Percentiles rank a stretch among this genome's conserved stretches.
Evolutionary conservation across 345 rosid genomes (phyloP).

Genomic region (Populus deltoides): DNA sequence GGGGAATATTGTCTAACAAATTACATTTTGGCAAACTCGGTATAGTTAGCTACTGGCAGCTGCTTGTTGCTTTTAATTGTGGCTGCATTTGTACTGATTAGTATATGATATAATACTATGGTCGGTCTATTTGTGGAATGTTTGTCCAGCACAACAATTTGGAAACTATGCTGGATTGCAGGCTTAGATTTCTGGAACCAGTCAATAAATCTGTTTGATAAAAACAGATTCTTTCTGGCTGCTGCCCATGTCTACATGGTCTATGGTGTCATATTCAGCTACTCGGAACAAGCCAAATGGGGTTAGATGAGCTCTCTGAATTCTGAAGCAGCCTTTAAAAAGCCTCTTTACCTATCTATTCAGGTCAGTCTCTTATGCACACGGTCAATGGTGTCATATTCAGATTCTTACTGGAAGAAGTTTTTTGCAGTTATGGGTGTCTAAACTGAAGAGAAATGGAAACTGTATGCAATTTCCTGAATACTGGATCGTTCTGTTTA

Average conservation of each 20-base stretch:
- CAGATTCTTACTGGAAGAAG: neutral
- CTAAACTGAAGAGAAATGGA: too few relatives aligned
- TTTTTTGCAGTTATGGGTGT: neutral
- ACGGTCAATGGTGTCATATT: neutral
- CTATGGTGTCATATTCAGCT: neutral
- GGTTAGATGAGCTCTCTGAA: neutral
- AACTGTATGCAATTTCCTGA: too few relatives aligned
- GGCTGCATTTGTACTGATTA: neutral
- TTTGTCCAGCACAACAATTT: constrained; percentile 1
- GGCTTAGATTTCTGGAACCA: constrained; percentile 2
- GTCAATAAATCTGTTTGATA: neutral
- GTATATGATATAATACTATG: neutral
- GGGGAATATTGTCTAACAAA: neutral
- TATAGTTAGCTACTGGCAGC: constrained; percentile 6
- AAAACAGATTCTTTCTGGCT: neutral
- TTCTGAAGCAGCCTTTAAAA: neutral
- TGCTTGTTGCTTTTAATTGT: neutral
- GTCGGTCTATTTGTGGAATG: neutral
- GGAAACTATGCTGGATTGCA: neutral
- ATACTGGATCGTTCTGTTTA: too few relatives aligned
- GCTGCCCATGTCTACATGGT: constrained; percentile 4
- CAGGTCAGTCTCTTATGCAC: constrained; percentile 12
- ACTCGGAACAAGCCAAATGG: neutral
- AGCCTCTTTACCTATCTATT: neutral
- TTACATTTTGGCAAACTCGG: neutral